Base-by-base conservation (phyloP, 306 rosid species). In the Castanopsis chinensis region DNA sequence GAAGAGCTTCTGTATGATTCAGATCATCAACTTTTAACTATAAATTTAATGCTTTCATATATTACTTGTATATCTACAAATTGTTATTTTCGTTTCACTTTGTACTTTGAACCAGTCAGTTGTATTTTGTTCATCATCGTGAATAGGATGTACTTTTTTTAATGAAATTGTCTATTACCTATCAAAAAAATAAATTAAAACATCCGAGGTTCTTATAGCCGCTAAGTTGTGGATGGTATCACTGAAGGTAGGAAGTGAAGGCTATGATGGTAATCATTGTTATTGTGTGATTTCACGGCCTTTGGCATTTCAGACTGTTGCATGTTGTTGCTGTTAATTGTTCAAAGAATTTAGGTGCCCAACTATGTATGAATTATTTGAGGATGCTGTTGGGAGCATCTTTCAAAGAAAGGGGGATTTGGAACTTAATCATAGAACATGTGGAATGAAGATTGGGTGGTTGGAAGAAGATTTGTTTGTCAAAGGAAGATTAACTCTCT, bases 1-100 rank as follows among this genome's bases (percentile, higher is more conserved):
- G 84, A 86, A 86, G 75, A 88, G 61, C 88, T 83, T 91, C 94
- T 58, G 97, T 95, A 92, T 83, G 94, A 80, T 84, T 80, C 81
- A 15, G 35, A 78, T 84, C 85, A 65, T 82, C 61, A 23, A 81
- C 54, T 69, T 75, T 73, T 30, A 58, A 81, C 52, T 43, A 18
- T 64, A 83, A 75, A 57, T 69, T 82, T 79, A 63, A 74, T 73
- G 72, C 77, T 84, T 65, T 81, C 73, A 30, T 75, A 54, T 78
- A 56, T 33, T 70, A 63, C n/a, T 81, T 80, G 19, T 60, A 69
- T 57, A 17, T 73, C 28, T 68, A 35, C 28, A 19, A 17, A 23
- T 68, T 19, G 45, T 19, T n/a, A 4, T 32, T 19, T 33, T 45
- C 23, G 45, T 71, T 75, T 84, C 53, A 49, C 12, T 12, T 49